These are phyloP conservation scores for Marasmius tenuissimus DNA, from an alignment of 1,284 basidiomycete genomes.

Conservation along the genomic window DNA sequence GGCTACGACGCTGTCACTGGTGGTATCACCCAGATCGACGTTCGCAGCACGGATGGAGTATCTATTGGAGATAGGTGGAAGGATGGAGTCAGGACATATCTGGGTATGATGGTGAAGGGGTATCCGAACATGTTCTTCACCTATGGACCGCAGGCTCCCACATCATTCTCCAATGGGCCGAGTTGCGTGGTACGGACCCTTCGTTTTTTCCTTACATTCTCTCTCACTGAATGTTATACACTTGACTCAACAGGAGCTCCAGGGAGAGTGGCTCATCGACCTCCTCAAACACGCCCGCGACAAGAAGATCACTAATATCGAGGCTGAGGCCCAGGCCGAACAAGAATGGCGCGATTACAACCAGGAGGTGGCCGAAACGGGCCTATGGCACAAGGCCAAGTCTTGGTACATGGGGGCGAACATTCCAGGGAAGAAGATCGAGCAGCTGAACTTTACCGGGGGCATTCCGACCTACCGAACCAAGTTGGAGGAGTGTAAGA, in stretches of 20 bases:
- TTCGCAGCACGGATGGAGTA: conserved; percentile 20
- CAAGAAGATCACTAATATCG: conserved; percentile 15
- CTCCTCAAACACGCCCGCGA: conserved; percentile 19
- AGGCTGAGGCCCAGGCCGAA: conserved; percentile 17
- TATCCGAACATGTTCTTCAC: conserved; percentile 28
- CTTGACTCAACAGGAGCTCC: conserved; percentile 24
- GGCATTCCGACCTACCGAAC: conserved; percentile 17
- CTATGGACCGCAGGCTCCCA: conserved; percentile 25
- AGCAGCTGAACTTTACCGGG: conserved; percentile 22
- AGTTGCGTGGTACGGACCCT: conserved; percentile 19
- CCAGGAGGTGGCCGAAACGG: conserved; percentile 9
- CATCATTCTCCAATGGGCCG: conserved; percentile 25
- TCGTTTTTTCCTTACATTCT: not conserved
- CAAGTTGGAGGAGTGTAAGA: not conserved
- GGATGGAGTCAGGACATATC: conserved; percentile 20
- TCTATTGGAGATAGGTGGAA: conserved; percentile 23
- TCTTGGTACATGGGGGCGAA: conserved; percentile 10
- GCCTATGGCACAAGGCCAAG: conserved; percentile 18
- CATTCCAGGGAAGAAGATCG: conserved; percentile 8
- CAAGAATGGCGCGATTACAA: conserved; percentile 14
- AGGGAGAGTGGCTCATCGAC: conserved; percentile 24
- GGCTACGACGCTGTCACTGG: conserved; percentile 27
- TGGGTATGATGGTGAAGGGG: conserved; percentile 18
- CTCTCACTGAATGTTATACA: not conserved
- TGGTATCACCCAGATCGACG: conserved; percentile 24